phyloP scores from a whole-genome alignment of 2,329 filamentous ascomycete genomes.

The Sporothrix phasma region DNA sequence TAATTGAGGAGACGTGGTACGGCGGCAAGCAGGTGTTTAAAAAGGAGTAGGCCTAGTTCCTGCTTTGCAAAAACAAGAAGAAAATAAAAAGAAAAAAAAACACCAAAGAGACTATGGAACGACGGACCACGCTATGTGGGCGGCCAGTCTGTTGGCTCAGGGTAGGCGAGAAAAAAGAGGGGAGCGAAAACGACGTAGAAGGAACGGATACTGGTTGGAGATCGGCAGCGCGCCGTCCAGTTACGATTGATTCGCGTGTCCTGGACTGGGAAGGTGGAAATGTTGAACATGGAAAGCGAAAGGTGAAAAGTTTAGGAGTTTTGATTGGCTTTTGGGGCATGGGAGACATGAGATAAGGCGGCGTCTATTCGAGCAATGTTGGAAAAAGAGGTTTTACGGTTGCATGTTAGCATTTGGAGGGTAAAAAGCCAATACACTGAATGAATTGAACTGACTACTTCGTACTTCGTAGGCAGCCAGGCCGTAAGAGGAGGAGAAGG shows the following conservation, averaged over 20 bases:
- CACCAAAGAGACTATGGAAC: neutral
- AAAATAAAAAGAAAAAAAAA: neutral
- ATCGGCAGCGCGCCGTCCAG: neutral
- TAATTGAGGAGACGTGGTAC: slow-evolving; percentile 44
- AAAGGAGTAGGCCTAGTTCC: neutral
- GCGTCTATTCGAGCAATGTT: neutral
- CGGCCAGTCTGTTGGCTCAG: neutral
- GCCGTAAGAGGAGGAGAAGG: no score
- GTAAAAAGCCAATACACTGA: no score
- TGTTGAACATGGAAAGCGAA: neutral
- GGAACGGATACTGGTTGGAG: neutral
- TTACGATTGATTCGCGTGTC: no score
- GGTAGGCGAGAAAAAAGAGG: slow-evolving; percentile 1
- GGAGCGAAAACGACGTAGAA: neutral
- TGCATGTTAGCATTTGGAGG: neutral
- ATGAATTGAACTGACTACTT: no score
- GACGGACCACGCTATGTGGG: neutral
- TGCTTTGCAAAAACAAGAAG: no score
- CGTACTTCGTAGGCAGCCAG: no score
- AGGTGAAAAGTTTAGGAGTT: neutral
- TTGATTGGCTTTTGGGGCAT: neutral
- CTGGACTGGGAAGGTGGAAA: neutral
- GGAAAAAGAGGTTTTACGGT: neutral
- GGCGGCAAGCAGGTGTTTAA: slow-evolving; percentile 33
- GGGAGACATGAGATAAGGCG: neutral